Evolutionary conservation across 2,329 filamentous ascomycete genomes (phyloP).

Genomic region (Neocucurbitaria cava): DNA sequence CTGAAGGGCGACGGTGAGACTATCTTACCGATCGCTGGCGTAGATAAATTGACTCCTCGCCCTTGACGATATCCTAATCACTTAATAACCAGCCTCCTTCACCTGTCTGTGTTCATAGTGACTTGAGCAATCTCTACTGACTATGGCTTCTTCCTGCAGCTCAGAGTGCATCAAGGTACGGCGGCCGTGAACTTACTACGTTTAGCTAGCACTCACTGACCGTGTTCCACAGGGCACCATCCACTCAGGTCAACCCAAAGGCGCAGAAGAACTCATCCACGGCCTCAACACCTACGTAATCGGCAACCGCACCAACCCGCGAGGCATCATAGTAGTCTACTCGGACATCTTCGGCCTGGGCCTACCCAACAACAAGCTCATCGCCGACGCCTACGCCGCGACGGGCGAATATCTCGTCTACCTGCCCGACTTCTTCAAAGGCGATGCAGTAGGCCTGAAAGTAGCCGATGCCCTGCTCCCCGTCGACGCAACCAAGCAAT

Average conservation of each 20-base stretch:
- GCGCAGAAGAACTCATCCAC: conserved; percentile 22
- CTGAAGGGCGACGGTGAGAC: too few relatives aligned
- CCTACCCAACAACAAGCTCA: conserved; percentile 36
- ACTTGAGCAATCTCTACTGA: not conserved
- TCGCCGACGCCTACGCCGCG: conserved; percentile 31
- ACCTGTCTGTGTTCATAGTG: not conserved
- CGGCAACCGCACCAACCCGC: conserved; percentile 23
- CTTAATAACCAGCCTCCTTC: not conserved
- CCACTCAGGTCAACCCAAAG: conserved; percentile 41
- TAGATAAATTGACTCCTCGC: too few relatives aligned
- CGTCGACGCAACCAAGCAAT: conserved; percentile 45
- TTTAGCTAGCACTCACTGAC: not conserved
- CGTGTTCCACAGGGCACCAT: conserved; percentile 42
- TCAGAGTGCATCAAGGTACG: conserved; percentile 35
- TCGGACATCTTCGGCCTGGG: conserved; percentile 32
- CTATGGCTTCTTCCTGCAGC: conserved; percentile 11
- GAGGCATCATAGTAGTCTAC: conserved; percentile 30
- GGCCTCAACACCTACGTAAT: conserved; percentile 30
- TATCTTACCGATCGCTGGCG: too few relatives aligned
- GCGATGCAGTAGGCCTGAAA: conserved; percentile 23
- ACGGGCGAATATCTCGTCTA: conserved; percentile 31
- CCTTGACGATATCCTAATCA: not conserved
- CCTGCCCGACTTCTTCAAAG: conserved; percentile 35
- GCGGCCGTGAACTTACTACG: too few relatives aligned
- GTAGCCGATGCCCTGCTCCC: conserved; percentile 48